Conservation (phyloP, 768 basidiomycete genomes). For the Paxillus rubicundulus region DNA sequence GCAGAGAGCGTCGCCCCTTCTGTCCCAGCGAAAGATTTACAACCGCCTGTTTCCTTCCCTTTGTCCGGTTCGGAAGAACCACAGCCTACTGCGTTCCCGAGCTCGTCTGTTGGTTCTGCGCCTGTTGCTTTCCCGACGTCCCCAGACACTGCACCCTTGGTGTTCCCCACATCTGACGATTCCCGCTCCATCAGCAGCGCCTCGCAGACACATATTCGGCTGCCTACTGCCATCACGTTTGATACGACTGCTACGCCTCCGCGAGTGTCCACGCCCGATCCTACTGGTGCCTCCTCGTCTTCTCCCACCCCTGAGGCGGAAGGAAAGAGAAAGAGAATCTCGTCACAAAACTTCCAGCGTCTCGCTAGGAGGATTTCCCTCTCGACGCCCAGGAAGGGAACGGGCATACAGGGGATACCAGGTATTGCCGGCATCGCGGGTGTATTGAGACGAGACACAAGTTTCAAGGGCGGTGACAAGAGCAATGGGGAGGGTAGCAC, state of each 20-base stretch:
- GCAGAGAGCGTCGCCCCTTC: conserved; percentile 26
- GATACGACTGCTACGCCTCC: conserved; percentile 55
- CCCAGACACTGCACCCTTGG: conserved; percentile 31
- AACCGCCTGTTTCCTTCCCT: conserved; percentile 35
- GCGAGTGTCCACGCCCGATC: conserved; percentile 72
- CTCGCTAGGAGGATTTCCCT: conserved; percentile 73
- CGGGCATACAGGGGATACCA: conserved; percentile 42
- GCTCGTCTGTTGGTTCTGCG: conserved; percentile 11
- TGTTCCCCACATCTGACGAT: conserved; percentile 43
- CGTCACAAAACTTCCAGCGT: conserved; percentile 84
- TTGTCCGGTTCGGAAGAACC: conserved; percentile 21
- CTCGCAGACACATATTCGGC: conserved; percentile 25
- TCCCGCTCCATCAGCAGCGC: conserved; percentile 28
- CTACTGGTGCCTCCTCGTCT: conserved; percentile 49
- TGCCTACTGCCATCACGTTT: conserved; percentile 55
- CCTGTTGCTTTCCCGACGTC: conserved; percentile 38
- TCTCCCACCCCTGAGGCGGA: conserved; percentile 70
- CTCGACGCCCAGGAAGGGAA: conserved; percentile 54
- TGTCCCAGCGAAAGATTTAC: conserved; percentile 27
- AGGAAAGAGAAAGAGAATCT: conserved; percentile 75
- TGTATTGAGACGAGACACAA: conserved; percentile 31
- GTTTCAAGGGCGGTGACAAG: conserved; percentile 39
- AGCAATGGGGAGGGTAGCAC: conserved; percentile 18
- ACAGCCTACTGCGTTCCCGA: conserved; percentile 9
- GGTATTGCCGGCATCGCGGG: conserved; percentile 28